Base-by-base conservation (phyloP, 2,329 filamentous ascomycete species). In the Geosmithia putterillii region DNA sequence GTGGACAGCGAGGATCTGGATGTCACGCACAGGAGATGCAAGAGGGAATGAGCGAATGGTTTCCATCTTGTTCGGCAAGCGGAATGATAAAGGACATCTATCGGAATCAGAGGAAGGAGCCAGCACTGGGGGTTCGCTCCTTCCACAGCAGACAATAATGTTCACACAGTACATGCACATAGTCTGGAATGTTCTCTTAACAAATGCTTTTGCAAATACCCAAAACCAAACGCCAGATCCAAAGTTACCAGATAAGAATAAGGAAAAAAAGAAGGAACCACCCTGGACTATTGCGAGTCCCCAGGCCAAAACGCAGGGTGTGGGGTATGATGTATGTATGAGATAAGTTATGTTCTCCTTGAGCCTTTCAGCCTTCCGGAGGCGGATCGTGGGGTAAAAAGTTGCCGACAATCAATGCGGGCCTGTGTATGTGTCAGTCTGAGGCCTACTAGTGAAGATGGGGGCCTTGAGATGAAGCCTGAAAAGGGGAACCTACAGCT, bases 351-450 rank as follows among this genome's bases (percentile, higher is more conserved):
- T 40, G 21, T 38, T 25, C 21, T 39, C 34, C n/a, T 32, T 32
- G 8, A 20, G 18, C 19, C 22, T 43, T 38, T 22, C 12, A 38
- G 3, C 20, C 21, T 32, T 45, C 40, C 21, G 52, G 38, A 20
- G 58, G 55, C 17, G 81, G 78, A 54, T 88, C 79, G 57, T 94
- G 88, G 3, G 92, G 92, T 48, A 98, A 64, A 61, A 98, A 98
- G 58, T 98, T 98, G 41, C 92, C 92, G 41, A 98, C 83, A 56
- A 98, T 98, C 50, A 98, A 70, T 42, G 86, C 88, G 42, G 92
- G 92, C 57, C 92, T 95, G 52, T 20, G 44, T 41, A 5, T 15
- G 37, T 25, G 41, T 36, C 18, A 38, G 32, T 14, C 7, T 6
- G 38, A 21, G 35, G 19, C n/a, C 8, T 36, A 4, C 9, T 23